These are phyloP conservation scores for Candida gorgasii DNA, from an alignment of 805 yeast species.

Conservation along the genomic window DNA sequence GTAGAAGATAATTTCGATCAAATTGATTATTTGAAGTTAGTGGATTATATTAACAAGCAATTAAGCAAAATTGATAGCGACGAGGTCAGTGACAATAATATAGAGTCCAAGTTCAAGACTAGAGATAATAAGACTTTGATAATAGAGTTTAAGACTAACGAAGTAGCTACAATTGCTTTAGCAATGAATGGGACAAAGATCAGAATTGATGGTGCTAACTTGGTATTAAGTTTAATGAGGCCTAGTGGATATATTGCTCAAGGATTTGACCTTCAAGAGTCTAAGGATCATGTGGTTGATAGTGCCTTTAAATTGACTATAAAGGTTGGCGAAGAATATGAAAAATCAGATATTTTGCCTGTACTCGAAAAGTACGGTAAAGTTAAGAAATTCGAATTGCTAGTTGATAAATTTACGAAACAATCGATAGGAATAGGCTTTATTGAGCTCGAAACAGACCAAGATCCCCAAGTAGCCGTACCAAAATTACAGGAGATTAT, in stretches of 20 bases:
- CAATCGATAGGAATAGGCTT: slow-evolving; percentile 61
- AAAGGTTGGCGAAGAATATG: slow-evolving; percentile 14
- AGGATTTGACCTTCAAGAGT: slow-evolving; percentile 11
- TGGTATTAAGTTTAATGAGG: slow-evolving; percentile 14
- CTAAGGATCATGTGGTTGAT: slow-evolving; percentile 10
- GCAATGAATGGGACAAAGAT: slow-evolving; percentile 35
- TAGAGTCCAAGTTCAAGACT: slow-evolving; percentile 32
- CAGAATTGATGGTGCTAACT: slow-evolving; percentile 25
- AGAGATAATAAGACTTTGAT: slow-evolving; percentile 42
- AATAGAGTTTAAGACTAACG: slow-evolving; percentile 51
- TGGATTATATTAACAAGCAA: slow-evolving; percentile 46
- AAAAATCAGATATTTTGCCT: slow-evolving; percentile 42
- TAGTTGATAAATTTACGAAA: slow-evolving; percentile 49
- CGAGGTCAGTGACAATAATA: slow-evolving; percentile 33
- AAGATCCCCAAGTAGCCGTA: slow-evolving; percentile 10
- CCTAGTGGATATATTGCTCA: slow-evolving; percentile 18
- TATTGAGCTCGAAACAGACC: slow-evolving; percentile 40
- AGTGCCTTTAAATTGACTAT: slow-evolving; percentile 14
- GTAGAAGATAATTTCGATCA: slow-evolving; percentile 32
- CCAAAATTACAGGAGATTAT: slow-evolving; percentile 14
- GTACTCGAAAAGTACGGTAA: slow-evolving; percentile 29
- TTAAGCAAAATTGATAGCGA: slow-evolving; percentile 44
- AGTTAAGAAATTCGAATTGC: slow-evolving; percentile 41
- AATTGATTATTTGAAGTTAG: slow-evolving; percentile 38
- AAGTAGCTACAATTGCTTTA: slow-evolving; percentile 55